Conservation (phyloP, 2,329 filamentous ascomycete species). For the Botrytis sinoallii region DNA sequence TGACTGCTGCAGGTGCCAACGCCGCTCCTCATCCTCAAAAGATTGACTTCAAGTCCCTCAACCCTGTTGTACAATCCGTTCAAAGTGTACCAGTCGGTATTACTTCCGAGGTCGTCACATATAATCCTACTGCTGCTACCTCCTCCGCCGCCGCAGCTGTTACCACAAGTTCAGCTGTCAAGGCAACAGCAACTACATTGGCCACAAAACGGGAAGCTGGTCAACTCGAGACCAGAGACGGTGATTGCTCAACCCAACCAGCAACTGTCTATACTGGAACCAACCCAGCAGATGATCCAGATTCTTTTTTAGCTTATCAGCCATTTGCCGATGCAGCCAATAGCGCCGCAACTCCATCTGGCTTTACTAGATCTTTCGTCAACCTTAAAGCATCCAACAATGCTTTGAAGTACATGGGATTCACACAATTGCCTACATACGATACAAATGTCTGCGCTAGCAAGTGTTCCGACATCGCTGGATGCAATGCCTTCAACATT, state of each 20-base stretch:
- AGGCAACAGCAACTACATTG: not conserved
- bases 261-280: not conserved
- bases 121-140: not conserved
- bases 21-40: slow-evolving; percentile 3
- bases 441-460: slow-evolving; percentile 31
- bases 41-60: not conserved
- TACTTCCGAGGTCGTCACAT: not conserved
- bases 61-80: not conserved
- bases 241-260: not conserved
- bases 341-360: slow-evolving; percentile 34
- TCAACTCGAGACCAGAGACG: not conserved
- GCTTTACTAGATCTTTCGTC: slow-evolving; percentile 36
- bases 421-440: slow-evolving; percentile 33
- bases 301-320: slow-evolving; percentile 34
- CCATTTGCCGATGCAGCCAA: slow-evolving; percentile 30
- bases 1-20: not conserved
- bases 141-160: not conserved
- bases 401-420: slow-evolving; percentile 32
- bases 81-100: not conserved
- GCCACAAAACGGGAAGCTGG: not conserved
- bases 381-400: slow-evolving; percentile 35
- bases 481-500: slow-evolving; percentile 38
- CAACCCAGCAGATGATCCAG: slow-evolving; percentile 36
- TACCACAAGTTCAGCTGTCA: not conserved
- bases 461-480: slow-evolving; percentile 31